Conservation (phyloP, 805 yeast species). For the Danielozyma ontarioensis region DNA sequence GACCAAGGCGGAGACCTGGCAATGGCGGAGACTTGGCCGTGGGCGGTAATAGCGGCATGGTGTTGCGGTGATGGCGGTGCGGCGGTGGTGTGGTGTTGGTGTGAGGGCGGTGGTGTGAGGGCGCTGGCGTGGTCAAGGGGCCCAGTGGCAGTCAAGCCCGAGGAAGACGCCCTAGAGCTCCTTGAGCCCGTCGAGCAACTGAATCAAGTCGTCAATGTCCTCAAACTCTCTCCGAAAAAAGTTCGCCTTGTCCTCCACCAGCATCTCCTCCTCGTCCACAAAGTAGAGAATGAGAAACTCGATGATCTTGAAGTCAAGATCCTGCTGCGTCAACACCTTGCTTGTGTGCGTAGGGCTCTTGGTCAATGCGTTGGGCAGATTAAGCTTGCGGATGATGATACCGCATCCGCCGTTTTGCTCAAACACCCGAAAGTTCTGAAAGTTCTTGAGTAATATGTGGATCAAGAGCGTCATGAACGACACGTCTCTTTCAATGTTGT, state of each 20-base stretch:
- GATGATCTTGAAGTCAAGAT: slow-evolving; percentile 56
- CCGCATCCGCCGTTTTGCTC: slow-evolving; percentile 55
- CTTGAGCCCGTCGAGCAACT: slow-evolving; percentile 1
- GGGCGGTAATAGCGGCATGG: too few species aligned
- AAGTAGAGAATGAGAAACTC: slow-evolving; percentile 69
- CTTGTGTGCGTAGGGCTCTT: background rate
- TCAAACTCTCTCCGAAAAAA: slow-evolving; percentile 21
- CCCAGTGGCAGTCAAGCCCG: too few species aligned
- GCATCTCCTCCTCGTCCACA: slow-evolving; percentile 49
- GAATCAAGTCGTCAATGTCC: slow-evolving; percentile 1
- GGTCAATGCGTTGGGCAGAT: slow-evolving; percentile 6
- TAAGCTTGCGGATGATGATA: slow-evolving; percentile 38
- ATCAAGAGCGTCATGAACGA: slow-evolving; percentile 51
- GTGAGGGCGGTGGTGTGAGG: too few species aligned
- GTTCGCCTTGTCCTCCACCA: slow-evolving; percentile 33
- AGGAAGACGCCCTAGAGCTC: too few species aligned
- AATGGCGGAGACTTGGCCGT: too few species aligned
- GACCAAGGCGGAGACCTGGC: too few species aligned
- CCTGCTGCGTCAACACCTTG: slow-evolving; percentile 29
- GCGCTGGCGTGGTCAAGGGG: too few species aligned
- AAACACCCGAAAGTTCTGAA: slow-evolving; percentile 52
- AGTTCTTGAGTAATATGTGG: slow-evolving; percentile 52
- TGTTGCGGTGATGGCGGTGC: too few species aligned
- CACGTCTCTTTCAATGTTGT: slow-evolving; percentile 15
- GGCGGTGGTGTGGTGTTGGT: too few species aligned